Evolutionary conservation across 257 asterid species (phyloP).

Genomic region (Salvia miltiorrhiza): DNA sequence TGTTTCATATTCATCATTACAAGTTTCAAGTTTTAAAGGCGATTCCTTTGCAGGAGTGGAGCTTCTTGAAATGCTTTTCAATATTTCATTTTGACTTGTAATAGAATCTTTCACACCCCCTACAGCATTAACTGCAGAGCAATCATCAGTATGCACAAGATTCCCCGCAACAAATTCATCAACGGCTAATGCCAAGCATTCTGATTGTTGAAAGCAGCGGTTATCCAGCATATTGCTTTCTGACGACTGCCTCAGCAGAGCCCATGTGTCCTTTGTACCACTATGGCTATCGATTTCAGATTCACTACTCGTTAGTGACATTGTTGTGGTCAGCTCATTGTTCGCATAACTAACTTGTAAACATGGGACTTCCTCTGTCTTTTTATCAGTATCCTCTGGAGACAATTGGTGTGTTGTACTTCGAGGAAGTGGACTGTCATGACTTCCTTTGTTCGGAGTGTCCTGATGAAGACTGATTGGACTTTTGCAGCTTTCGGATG

Average conservation of each 20-base stretch:
- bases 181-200: conserved; percentile 22
- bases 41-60: conserved; percentile 29
- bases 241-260: conserved; percentile 24
- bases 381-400: conserved; percentile 20
- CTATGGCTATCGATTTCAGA: conserved; percentile 21
- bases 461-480: conserved; percentile 31
- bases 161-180: conserved; percentile 30
- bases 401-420: conserved; percentile 28
- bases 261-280: conserved; percentile 15
- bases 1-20: conserved; percentile 29
- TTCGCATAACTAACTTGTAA: conserved; percentile 22
- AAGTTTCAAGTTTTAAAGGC: conserved; percentile 27
- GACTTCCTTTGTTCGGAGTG: conserved; percentile 22
- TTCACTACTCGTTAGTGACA: conserved; percentile 21
- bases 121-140: conserved; percentile 20
- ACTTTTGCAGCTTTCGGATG: conserved; percentile 25
- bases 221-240: conserved; percentile 23
- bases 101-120: conserved; percentile 24
- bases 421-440: conserved; percentile 21
- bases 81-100: conserved; percentile 20
- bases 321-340: conserved; percentile 18
- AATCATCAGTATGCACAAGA: conserved; percentile 15
- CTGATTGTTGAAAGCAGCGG: conserved; percentile 28
- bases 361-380: conserved; percentile 23
- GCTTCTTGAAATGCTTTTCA: conserved; percentile 28